Percentiles rank a stretch among this genome's conserved stretches.
Evolutionary conservation across 768 basidiomycete genomes (phyloP).

Genomic region (Infundibulicybe gibba): DNA sequence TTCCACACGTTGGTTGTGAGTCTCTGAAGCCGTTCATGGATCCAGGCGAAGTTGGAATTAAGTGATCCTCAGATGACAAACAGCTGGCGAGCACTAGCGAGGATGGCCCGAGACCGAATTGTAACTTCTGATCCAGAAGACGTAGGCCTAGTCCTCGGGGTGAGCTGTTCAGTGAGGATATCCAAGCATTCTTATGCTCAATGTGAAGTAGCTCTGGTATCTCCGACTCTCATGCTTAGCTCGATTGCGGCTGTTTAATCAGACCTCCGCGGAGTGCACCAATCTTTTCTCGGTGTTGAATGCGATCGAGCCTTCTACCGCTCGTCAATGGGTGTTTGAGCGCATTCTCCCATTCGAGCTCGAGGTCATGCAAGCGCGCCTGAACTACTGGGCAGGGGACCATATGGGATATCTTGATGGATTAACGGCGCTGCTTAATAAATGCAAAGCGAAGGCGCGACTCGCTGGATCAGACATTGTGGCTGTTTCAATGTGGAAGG

Average conservation of each 20-base stretch:
- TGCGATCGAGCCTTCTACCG: slow-evolving; percentile 46
- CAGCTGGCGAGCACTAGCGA: slow-evolving; percentile 82
- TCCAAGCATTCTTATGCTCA: neutral
- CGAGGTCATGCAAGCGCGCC: slow-evolving; percentile 68
- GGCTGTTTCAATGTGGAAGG: slow-evolving; percentile 72
- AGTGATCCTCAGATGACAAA: slow-evolving; percentile 66
- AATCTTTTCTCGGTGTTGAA: slow-evolving; percentile 75
- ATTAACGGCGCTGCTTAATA: slow-evolving; percentile 55
- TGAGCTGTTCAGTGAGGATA: slow-evolving; percentile 29
- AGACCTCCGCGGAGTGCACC: slow-evolving; percentile 79
- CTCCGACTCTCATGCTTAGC: slow-evolving; percentile 77
- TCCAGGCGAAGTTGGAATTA: slow-evolving; percentile 6
- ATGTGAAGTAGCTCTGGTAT: slow-evolving; percentile 64
- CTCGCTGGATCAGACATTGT: slow-evolving; percentile 31
- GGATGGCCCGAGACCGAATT: slow-evolving; percentile 78
- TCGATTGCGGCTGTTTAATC: slow-evolving; percentile 81
- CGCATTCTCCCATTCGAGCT: slow-evolving; percentile 56
- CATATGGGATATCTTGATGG: slow-evolving; percentile 78
- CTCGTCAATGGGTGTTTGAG: slow-evolving; percentile 59
- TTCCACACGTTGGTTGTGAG: slow-evolving; percentile 80
- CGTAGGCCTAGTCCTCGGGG: slow-evolving; percentile 58
- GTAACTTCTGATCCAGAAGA: slow-evolving; percentile 71
- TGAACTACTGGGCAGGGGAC: slow-evolving; percentile 82
- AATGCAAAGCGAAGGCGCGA: slow-evolving; percentile 53
- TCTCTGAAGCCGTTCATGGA: slow-evolving; percentile 19